Evolutionary conservation across 495 filamentous ascomycete species (phyloP), one percentile per base, ranked within the genome.

Genomic region (Trichoderma erinaceum): DNA sequence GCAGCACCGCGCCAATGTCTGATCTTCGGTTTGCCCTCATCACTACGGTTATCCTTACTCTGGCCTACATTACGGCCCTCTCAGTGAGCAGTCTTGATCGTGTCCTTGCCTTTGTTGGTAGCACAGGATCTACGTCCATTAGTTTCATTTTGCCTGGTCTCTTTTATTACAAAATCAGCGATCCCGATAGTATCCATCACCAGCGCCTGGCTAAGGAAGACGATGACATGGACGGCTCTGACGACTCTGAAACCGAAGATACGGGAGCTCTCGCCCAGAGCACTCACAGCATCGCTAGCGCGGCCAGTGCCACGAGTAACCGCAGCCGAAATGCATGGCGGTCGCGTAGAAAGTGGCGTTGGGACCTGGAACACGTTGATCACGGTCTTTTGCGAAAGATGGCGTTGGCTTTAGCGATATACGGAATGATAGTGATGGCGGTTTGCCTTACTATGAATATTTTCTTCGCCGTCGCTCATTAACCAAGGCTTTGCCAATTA

Each of bases 141-240:
- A 95, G 91, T 70, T 99, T 99, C 76, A 98, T 99, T 70, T 82
- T 99, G 0, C 96, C 95, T 0, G 95, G 95, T 0, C 75, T 98
- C 16, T 98, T 99, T 77, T 99, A 97, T 81, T 98, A 97, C 83
- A 97, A 97, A 79, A 97, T 99, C 67, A 92, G 89, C 0, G 86
- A 88, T 15, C 96, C 96, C 0, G 88, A 96, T 52, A 91, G 90
- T 11, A 84, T 89, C 67, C 82, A 92, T 63, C 93, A 97, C 71
- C 91, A 93, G 71, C 87, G 89, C 12, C 78, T 97, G 21, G 82
- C 91, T 71, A 96, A 97, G 76, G 92, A 95, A 72, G 92, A 97
- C 72, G 93, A 97, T 69, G 89, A 92, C 69, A 83, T 76, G 11
- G 76, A 78, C 13, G 78, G 78, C 21, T 67, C 80, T 0, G 79